These are phyloP conservation scores for Cercospora sojina DNA, from an alignment of 2,329 filamentous ascomycete genomes.

Conservation along the genomic window DNA sequence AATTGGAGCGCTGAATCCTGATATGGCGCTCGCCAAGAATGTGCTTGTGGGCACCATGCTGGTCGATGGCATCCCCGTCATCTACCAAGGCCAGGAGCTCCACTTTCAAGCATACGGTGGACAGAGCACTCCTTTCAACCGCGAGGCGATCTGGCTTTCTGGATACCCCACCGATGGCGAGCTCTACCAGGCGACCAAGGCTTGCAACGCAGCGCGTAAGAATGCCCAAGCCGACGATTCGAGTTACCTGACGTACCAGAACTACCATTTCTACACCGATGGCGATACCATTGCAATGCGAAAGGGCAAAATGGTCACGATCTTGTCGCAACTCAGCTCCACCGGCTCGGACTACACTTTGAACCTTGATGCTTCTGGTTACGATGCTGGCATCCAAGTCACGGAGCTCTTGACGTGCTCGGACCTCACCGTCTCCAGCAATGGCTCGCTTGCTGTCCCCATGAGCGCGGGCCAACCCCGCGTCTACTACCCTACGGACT, in stretches of 20 bases:
- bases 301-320: constrained; percentile 49
- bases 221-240: constrained; percentile 43
- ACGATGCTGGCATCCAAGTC: constrained; percentile 32
- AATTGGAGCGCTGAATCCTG: constrained; percentile 50
- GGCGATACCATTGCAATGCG: constrained; percentile 47
- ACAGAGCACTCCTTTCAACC: constrained; percentile 40
- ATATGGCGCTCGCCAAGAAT: constrained; percentile 60
- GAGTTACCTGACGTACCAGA: constrained; percentile 44
- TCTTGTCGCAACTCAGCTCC: constrained; percentile 38
- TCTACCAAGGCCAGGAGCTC: constrained; percentile 67
- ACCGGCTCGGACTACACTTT: constrained; percentile 31
- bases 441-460: constrained; percentile 37
- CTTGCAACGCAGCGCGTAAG: constrained; percentile 54
- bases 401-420: constrained; percentile 43
- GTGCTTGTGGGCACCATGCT: constrained; percentile 62
- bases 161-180: constrained; percentile 41
- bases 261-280: constrained; percentile 44
- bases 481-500: constrained; percentile 39
- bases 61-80: constrained; percentile 60
- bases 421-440: constrained; percentile 29
- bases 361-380: constrained; percentile 34
- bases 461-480: constrained; percentile 40
- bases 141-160: constrained; percentile 45
- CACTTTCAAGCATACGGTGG: constrained; percentile 47
- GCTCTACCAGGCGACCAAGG: constrained; percentile 36